These are phyloP conservation scores for Phytopythium litorale DNA, from an alignment of 352 stramenopile genomes.

Conservation along the genomic window DNA sequence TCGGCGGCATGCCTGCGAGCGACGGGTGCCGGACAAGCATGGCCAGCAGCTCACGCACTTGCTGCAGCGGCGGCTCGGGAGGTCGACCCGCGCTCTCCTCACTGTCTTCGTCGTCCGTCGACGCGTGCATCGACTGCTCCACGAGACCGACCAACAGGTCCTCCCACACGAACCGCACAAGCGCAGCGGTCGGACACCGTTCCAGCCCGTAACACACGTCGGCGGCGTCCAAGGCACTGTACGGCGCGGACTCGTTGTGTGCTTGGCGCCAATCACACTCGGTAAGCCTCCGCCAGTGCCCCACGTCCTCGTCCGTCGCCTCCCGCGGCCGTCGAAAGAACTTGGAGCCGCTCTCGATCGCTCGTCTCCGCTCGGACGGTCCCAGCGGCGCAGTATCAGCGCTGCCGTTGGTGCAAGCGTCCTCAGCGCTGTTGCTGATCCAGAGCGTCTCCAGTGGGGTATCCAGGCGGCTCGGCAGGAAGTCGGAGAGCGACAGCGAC, in stretches of 20 bases:
- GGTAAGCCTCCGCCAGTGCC: conserved; percentile 27
- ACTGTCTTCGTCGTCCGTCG: conserved; percentile 1
- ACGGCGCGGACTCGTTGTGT: conserved; percentile 3
- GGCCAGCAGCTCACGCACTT: conserved; percentile 13
- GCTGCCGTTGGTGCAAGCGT: not conserved
- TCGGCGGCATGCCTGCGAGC: conserved; percentile 35
- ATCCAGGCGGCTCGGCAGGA: conserved; percentile 26
- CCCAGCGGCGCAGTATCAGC: conserved; percentile 2
- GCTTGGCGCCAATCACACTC: conserved; percentile 44
- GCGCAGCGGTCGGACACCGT: conserved; percentile 34
- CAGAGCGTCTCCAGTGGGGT: conserved; percentile 25
- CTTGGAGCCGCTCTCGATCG: conserved; percentile 16
- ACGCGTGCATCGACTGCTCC: not conserved
- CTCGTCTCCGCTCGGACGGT: not conserved
- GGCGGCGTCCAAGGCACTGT: not conserved
- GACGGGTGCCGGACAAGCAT: conserved; percentile 24
- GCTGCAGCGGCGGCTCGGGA: not conserved
- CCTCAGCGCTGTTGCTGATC: not conserved
- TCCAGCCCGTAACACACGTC: conserved; percentile 19
- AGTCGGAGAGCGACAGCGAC: conserved; percentile 24
- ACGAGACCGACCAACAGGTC: conserved; percentile 38
- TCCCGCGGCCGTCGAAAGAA: conserved; percentile 25
- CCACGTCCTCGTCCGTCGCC: conserved; percentile 17
- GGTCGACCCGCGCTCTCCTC: not conserved
- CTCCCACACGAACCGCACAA: conserved; percentile 49